Percentiles rank a stretch among this genome's conserved stretches.
These are phyloP conservation scores for Linum tenue DNA, from an alignment of 345 rosid genomes.

Conservation along the genomic window DNA sequence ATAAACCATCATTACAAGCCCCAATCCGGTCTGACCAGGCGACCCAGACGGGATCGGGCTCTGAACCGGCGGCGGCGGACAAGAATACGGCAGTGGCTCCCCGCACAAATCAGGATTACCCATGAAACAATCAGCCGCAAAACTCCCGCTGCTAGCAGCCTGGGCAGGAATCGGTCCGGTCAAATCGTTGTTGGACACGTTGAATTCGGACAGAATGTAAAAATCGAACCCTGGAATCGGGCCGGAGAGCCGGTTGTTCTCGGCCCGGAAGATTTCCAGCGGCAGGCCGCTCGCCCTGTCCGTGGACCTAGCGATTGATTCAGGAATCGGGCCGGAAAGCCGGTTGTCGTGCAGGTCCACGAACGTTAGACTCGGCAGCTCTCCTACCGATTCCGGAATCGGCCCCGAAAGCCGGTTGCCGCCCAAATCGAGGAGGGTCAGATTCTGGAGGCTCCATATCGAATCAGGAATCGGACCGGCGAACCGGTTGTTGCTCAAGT, in stretches of 20 bases:
- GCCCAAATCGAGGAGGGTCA: background rate
- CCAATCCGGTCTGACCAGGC: too few relatives aligned
- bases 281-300: background rate
- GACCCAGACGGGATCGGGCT: too few relatives aligned
- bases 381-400: conserved; percentile 12
- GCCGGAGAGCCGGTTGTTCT: background rate
- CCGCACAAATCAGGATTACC: background rate
- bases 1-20: too few relatives aligned
- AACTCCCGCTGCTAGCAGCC: background rate
- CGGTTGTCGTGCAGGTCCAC: conserved; percentile 5
- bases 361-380: conserved; percentile 13
- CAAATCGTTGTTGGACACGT: background rate
- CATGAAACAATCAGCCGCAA: background rate
- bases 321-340: background rate
- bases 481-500: background rate
- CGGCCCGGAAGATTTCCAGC: background rate
- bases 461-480: conserved; percentile 10
- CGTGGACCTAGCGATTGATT: background rate
- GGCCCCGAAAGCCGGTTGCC: conserved; percentile 7
- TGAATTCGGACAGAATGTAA: too few relatives aligned
- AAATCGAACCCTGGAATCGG: background rate
- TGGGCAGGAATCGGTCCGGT: background rate
- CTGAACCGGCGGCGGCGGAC: too few relatives aligned
- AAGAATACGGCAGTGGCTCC: background rate
- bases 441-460: background rate